Conservation (phyloP, 306 rosid species). For the Vigna radiata region DNA sequence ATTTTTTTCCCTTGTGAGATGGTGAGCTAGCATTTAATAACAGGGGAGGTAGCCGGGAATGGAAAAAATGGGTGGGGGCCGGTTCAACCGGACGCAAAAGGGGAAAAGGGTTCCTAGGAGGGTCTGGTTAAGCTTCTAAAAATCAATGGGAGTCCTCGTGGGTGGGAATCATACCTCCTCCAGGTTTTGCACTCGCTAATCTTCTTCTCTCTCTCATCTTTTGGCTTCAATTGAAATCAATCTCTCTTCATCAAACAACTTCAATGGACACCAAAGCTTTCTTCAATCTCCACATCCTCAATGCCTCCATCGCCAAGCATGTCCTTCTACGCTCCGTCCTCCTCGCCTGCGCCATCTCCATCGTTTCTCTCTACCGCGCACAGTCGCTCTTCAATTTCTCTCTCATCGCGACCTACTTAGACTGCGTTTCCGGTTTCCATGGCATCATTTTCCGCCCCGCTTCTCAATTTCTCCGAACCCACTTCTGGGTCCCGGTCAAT, state of each 20-base stretch:
- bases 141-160: conserved; percentile 89
- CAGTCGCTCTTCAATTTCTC: conserved; percentile 50
- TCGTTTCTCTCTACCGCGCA: conserved; percentile 62
- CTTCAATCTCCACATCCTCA: conserved; percentile 57
- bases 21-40: no score
- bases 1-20: no score
- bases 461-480: conserved; percentile 55
- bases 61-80: neutral
- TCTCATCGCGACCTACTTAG: conserved; percentile 39
- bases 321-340: conserved; percentile 61
- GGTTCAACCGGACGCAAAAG: neutral
- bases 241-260: neutral
- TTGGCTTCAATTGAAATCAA: conserved; percentile 34
- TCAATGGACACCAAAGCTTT: conserved; percentile 58
- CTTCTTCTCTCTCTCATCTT: neutral
- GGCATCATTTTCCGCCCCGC: conserved; percentile 40
- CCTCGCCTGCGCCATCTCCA: conserved; percentile 60
- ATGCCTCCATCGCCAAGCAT: conserved; percentile 66
- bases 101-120: conserved; percentile 56
- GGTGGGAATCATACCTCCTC: conserved; percentile 94
- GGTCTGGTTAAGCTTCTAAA: conserved; percentile 86
- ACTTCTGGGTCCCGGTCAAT: conserved; percentile 55
- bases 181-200: conserved; percentile 94
- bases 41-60: conserved; percentile 35
- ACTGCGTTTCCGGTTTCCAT: conserved; percentile 46